These are phyloP conservation scores for Nemania abortiva DNA, from an alignment of 2,329 filamentous ascomycete species.

Conservation along the genomic window DNA sequence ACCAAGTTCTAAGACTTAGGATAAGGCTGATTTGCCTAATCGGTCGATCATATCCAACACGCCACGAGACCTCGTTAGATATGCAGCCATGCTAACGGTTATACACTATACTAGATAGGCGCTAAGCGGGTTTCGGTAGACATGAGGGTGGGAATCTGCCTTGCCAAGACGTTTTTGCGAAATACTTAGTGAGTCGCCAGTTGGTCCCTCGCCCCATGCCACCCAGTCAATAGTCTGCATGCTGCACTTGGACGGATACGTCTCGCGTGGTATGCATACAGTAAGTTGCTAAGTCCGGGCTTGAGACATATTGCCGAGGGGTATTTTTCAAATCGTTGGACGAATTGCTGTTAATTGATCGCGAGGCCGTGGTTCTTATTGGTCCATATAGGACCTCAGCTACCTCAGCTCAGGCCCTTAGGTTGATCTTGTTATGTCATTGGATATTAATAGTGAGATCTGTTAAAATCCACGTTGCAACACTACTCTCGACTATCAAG, in stretches of 20 bases:
- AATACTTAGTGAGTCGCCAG: conserved; percentile 22
- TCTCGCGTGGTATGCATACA: conserved; percentile 33
- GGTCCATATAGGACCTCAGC: conserved; percentile 24
- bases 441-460: conserved; percentile 28
- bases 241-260: conserved; percentile 28
- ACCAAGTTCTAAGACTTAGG: conserved; percentile 7
- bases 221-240: conserved; percentile 25
- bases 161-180: conserved; percentile 35
- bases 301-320: conserved; percentile 23
- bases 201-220: conserved; percentile 20
- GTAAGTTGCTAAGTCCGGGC: conserved; percentile 24
- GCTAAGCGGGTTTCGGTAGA: conserved; percentile 35
- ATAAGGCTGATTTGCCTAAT: conserved; percentile 28
- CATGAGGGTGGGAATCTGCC: conserved; percentile 32
- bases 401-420: conserved; percentile 31
- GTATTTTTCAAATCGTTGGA: conserved; percentile 23
- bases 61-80: conserved; percentile 19
- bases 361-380: conserved; percentile 17
- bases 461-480: conserved; percentile 17
- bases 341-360: conserved; percentile 14
- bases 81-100: conserved; percentile 30
- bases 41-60: conserved; percentile 20
- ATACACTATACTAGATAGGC: conserved; percentile 25
- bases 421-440: conserved; percentile 21
- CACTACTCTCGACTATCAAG: conserved; percentile 14